phyloP scores from a whole-genome alignment of 2,329 filamentous ascomycete species.

The Monosporascus cannonballus region DNA sequence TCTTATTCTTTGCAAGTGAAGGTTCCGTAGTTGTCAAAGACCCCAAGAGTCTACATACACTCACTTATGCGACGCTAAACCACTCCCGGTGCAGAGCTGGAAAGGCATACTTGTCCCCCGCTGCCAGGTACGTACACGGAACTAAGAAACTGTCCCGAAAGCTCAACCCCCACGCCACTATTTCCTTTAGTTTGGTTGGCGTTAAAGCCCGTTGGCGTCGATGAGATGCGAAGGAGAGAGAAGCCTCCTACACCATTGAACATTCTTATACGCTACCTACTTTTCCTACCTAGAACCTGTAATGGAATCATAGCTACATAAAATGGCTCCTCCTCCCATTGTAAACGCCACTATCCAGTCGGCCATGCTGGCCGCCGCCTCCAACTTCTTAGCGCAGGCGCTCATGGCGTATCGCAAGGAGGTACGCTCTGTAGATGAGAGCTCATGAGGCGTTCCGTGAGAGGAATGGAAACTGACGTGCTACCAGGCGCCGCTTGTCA shows the following conservation, averaged over 20 bases:
- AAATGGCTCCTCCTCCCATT: conserved; percentile 43
- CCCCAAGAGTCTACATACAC: neutral
- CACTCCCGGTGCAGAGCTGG: neutral
- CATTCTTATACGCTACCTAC: neutral
- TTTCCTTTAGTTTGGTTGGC: too few relatives aligned
- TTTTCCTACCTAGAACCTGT: neutral
- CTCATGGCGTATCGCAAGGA: conserved; percentile 56
- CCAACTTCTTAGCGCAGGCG: conserved; percentile 68
- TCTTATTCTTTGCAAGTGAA: too few relatives aligned
- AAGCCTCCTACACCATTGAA: neutral
- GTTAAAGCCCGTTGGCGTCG: too few relatives aligned
- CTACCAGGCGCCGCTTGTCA: conserved; percentile 47
- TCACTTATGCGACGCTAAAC: neutral
- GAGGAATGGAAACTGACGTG: conserved; percentile 2
- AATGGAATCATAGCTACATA: neutral
- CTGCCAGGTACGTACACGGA: neutral
- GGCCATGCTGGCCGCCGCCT: conserved; percentile 56
- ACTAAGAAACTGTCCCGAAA: neutral
- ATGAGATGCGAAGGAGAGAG: too few relatives aligned
- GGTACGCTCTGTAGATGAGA: conserved; percentile 34
- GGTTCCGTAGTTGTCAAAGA: neutral
- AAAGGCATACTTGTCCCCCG: neutral
- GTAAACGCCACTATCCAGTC: conserved; percentile 59
- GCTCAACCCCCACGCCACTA: neutral
- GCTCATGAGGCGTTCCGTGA: neutral